Percentiles rank a stretch among this genome's conserved stretches.
Evolutionary conservation across 805 yeast genomes (phyloP).

Genomic region (Myxozyma vanderwaltii): DNA sequence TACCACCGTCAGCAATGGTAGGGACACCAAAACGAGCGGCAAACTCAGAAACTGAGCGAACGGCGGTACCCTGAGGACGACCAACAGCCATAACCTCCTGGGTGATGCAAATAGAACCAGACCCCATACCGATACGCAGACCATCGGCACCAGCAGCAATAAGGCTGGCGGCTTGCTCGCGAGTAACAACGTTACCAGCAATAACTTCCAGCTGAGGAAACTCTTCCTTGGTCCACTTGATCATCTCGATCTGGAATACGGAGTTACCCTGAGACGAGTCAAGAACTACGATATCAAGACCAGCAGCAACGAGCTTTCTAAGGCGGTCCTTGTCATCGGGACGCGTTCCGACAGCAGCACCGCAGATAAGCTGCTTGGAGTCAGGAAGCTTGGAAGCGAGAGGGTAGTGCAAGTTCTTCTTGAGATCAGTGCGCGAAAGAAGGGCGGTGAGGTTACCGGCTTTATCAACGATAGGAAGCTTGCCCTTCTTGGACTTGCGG

Average conservation of each 20-base stretch:
- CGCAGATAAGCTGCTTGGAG: constrained; percentile 95
- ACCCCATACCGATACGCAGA: constrained; percentile 99
- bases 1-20: constrained; percentile 99
- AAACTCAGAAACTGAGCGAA: constrained; percentile 88
- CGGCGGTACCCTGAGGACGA: constrained; percentile 99
- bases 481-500: constrained; percentile 94
- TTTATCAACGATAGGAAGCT: constrained; percentile 87
- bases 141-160: constrained; percentile 97
- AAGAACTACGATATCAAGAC: constrained; percentile 91
- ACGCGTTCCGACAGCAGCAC: constrained; percentile 97
- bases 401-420: constrained; percentile 92
- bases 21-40: constrained; percentile 97
- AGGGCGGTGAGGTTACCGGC: constrained; percentile 78
- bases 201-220: constrained; percentile 82
- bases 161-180: constrained; percentile 97
- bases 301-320: constrained; percentile 83
- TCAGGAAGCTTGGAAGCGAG: constrained; percentile 89
- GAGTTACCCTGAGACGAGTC: constrained; percentile 99
- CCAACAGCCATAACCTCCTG: constrained; percentile 99
- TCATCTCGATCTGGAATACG: constrained; percentile 88
- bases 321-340: constrained; percentile 86
- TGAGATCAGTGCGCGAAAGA: constrained; percentile 93
- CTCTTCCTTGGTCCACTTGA: constrained; percentile 82
- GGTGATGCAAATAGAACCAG: constrained; percentile 98
- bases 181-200: constrained; percentile 98